Conservation (phyloP, 2,329 filamentous ascomycete species). For the Eutypa lata region DNA sequence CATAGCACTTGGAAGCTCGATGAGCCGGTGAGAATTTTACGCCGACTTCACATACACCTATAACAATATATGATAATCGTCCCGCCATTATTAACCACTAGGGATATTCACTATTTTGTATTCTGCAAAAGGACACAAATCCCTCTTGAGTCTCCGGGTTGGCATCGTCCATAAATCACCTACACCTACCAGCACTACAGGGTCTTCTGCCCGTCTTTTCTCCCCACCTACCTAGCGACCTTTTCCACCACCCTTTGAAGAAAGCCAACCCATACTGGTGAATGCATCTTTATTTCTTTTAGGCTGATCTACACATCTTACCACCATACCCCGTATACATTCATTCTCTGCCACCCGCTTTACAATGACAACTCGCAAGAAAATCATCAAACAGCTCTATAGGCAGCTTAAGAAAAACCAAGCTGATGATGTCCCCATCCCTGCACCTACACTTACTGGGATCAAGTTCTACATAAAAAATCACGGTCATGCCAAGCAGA, state of each 20-base stretch:
- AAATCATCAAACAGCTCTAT: constrained; percentile 12
- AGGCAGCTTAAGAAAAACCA: constrained; percentile 20
- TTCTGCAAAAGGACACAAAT: too few relatives aligned
- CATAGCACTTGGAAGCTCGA: constrained; percentile 6
- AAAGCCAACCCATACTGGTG: too few relatives aligned
- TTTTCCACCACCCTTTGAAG: too few relatives aligned
- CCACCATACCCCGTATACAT: not conserved
- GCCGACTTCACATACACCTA: not conserved
- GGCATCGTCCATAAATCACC: too few relatives aligned
- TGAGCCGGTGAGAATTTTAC: not conserved
- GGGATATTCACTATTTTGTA: not conserved
- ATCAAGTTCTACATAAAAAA: constrained; percentile 23
- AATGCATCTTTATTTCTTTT: too few relatives aligned
- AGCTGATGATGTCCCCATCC: constrained; percentile 18
- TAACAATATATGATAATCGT: not conserved
- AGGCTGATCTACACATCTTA: too few relatives aligned
- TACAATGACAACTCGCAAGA: constrained; percentile 7
- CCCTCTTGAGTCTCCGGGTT: too few relatives aligned
- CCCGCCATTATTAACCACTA: not conserved
- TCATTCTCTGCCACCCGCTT: not conserved
- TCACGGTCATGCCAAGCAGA: constrained; percentile 8
- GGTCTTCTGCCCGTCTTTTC: too few relatives aligned
- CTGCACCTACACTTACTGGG: constrained; percentile 19
- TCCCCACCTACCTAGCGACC: too few relatives aligned
- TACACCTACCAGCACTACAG: too few relatives aligned